Percentiles rank a stretch among this genome's conserved stretches.
Conservation (phyloP, 2,329 filamentous ascomycete genomes). For the Penicillium vulpinum region DNA sequence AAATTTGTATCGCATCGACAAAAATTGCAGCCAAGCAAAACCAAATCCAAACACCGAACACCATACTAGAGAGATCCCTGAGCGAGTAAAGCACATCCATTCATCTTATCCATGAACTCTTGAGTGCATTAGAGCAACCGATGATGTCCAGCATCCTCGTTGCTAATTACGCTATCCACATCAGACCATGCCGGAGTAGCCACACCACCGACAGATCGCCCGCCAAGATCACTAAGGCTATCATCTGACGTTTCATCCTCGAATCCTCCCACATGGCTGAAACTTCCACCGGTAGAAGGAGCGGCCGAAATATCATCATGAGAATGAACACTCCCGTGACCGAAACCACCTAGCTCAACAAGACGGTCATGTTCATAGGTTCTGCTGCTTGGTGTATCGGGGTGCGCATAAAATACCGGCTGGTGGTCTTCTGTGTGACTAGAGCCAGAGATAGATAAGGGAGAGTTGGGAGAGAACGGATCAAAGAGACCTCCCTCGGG, state of each 20-base stretch:
- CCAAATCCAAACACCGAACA: not conserved
- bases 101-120: not conserved
- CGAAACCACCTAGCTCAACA: conserved; percentile 12
- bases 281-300: conserved; percentile 39
- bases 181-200: conserved; percentile 47
- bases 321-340: conserved; percentile 9
- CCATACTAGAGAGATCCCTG: not conserved
- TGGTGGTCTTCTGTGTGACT: conserved; percentile 37
- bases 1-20: not conserved
- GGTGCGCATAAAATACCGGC: conserved; percentile 37
- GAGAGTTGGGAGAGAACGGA: conserved; percentile 20
- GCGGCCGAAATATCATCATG: conserved; percentile 34
- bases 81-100: not conserved
- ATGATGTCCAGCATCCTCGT: conserved; percentile 38
- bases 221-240: conserved; percentile 41
- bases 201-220: conserved; percentile 30
- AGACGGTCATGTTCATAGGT: conserved; percentile 20
- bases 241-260: conserved; percentile 39
- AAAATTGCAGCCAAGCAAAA: not conserved
- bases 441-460: conserved; percentile 24
- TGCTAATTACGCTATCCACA: conserved; percentile 46
- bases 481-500: conserved; percentile 29
- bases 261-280: conserved; percentile 39
- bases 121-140: conserved; percentile 17
- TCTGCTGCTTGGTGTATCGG: conserved; percentile 22